Conservation (phyloP, 805 yeast genomes). For the Candida sakaeoensis region DNA sequence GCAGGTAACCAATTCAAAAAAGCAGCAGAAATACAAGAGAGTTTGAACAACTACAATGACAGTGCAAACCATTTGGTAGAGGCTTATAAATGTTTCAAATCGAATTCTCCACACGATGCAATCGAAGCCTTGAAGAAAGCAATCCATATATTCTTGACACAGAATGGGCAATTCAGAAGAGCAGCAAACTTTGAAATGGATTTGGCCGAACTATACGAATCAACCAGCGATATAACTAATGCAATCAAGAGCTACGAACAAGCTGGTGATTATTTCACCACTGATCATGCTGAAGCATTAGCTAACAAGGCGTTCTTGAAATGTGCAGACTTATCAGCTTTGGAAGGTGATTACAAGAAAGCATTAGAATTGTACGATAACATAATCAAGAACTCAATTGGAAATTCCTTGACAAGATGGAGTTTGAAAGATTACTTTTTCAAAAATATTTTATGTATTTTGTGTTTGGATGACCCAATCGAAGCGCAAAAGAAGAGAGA, state of each 20-base stretch:
- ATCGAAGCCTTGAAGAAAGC: constrained; percentile 76
- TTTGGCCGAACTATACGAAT: constrained; percentile 81
- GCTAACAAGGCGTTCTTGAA: constrained; percentile 84
- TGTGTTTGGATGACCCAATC: constrained; percentile 82
- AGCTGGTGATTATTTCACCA: constrained; percentile 94
- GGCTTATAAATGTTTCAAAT: constrained; percentile 81
- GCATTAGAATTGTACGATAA: constrained; percentile 77
- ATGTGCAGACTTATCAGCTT: constrained; percentile 83
- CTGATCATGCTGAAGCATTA: constrained; percentile 89
- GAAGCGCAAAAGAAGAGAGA: constrained; percentile 75
- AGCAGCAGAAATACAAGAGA: constrained; percentile 77
- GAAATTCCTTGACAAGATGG: constrained; percentile 81
- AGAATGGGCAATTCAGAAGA: constrained; percentile 91
- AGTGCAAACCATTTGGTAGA: constrained; percentile 88
- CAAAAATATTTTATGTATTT: constrained; percentile 75
- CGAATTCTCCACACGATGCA: constrained; percentile 70
- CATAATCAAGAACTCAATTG: constrained; percentile 71
- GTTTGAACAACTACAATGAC: constrained; percentile 79
- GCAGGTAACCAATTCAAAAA: constrained; percentile 85
- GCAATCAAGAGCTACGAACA: constrained; percentile 81
- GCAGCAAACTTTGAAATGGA: constrained; percentile 94
- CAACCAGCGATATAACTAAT: constrained; percentile 56
- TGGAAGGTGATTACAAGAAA: constrained; percentile 59
- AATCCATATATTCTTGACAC: constrained; percentile 71
- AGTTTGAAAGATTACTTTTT: constrained; percentile 87